A percentile compares a stretch with the other conserved stretches of the same genome.
phyloP scores from a whole-genome alignment of 1,284 basidiomycete species.

The Melampsora larici-populina region DNA sequence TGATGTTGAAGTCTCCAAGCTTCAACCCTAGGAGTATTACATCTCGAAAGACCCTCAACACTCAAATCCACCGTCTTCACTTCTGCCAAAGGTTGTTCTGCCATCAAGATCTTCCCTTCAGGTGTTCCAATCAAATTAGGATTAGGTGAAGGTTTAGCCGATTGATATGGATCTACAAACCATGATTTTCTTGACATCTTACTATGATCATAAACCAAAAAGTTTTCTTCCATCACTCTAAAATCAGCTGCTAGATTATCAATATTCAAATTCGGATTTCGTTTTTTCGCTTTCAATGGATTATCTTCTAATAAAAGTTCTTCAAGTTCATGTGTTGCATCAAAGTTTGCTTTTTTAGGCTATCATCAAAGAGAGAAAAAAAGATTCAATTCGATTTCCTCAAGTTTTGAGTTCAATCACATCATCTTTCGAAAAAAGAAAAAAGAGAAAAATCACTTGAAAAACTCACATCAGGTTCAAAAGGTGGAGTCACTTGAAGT shows the following conservation, averaged over 20 bases:
- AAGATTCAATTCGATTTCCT: too few species aligned
- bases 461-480: conserved; percentile 85
- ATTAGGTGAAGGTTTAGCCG: conserved; percentile 57
- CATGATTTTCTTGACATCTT: conserved; percentile 67
- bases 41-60: background rate
- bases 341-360: conserved; percentile 97
- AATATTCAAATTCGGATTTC: conserved; percentile 82
- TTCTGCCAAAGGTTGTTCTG: background rate
- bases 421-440: too few species aligned
- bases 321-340: conserved; percentile 97
- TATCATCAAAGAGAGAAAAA: conserved; percentile 57
- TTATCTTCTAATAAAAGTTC: conserved; percentile 94
- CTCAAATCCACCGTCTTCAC: background rate
- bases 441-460: background rate
- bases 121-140: background rate
- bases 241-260: conserved; percentile 81
- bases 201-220: conserved; percentile 72
- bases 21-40: too few species aligned
- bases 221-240: conserved; percentile 94
- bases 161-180: conserved; percentile 64
- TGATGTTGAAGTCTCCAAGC: too few species aligned
- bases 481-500: conserved; percentile 78
- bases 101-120: background rate
- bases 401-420: too few species aligned
- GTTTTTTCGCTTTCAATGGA: conserved; percentile 86